Evolutionary conservation across 495 filamentous ascomycete species (phyloP), one percentile per base, ranked within the genome.

Genomic region (Trichoderma gamsii): DNA sequence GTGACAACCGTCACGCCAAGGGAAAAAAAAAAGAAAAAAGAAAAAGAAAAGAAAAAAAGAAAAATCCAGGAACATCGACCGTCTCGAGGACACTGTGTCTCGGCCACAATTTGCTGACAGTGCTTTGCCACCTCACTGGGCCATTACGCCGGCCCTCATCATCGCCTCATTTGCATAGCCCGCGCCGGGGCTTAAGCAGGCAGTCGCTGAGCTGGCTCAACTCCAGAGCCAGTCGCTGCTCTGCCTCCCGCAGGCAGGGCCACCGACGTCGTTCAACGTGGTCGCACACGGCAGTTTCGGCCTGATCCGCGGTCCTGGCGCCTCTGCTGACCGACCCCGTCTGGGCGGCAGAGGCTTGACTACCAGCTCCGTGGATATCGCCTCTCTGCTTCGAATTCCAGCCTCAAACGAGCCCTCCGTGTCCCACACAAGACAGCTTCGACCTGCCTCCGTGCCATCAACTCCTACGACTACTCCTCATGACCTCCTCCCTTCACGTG

Each of bases 291-390:
- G 65, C 65, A 35, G 29, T 63, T 27, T 66, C 65, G 65, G 51
- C 38, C 38, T 65, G 52, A n/a, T 67, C 68, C 71, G 70, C 70
- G 69, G 59, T 69, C 46, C 66, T 64, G 67, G 69, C 70, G 68
- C 72, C 71, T 69, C 77, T 76, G 76, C 75, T 68, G 68, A 73
- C 21, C 29, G 68, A 72, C 69, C 72, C 69, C 29, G 65, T 44
- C 21, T 72, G 71, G 75, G 74, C 74, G 72, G 67, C 63, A 49
- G 74, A 73, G 70, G 72, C 74, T 70, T 79, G 77, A 76, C 77
- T 80, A 72, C 86, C 85, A 87, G 79, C 87, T 92, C 84, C 86
- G 89, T 93, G 90, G 90, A 93, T 92, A 91, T 93, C 89, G 85
- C 88, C 82, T 87, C 87, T 65, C 85, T 93, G 73, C 85, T 93